phyloP scores from a whole-genome alignment of 1,284 basidiomycete species.

The Farysia itapuensis region DNA sequence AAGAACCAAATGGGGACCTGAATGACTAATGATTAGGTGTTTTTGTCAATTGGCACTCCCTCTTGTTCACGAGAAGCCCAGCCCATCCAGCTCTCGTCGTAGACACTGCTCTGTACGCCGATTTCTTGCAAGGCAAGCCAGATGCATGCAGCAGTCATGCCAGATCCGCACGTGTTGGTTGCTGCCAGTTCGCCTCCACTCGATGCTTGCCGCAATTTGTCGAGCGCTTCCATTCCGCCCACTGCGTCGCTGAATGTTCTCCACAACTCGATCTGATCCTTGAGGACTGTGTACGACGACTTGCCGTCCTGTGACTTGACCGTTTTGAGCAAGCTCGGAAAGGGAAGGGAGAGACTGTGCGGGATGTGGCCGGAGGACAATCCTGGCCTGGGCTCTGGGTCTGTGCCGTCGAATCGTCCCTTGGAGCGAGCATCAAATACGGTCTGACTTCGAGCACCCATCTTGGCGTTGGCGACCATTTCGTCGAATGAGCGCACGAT shows the following conservation, averaged over 20 bases:
- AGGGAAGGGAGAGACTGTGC: conserved; percentile 79
- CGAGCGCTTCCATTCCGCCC: conserved; percentile 60
- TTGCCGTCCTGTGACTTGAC: conserved; percentile 59
- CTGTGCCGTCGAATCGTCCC: conserved; percentile 74
- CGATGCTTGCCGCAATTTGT: conserved; percentile 52
- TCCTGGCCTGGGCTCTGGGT: conserved; percentile 85
- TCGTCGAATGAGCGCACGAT: conserved; percentile 75
- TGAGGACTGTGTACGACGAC: conserved; percentile 49
- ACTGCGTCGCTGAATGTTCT: conserved; percentile 69
- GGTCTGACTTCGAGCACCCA: conserved; percentile 67
- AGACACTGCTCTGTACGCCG: conserved; percentile 68
- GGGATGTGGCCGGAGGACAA: conserved; percentile 93
- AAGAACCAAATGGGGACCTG: too few relatives aligned
- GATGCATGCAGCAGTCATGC: conserved; percentile 92
- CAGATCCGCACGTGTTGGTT: conserved; percentile 63
- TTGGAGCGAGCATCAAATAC: conserved; percentile 84
- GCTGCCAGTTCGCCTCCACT: conserved; percentile 36
- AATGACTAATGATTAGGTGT: too few relatives aligned
- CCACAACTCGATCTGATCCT: conserved; percentile 56
- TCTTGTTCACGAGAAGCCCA: conserved; percentile 39
- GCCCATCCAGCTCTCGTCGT: conserved; percentile 69
- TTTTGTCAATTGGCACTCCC: conserved; percentile 35
- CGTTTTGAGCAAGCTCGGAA: conserved; percentile 71
- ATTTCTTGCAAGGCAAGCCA: conserved; percentile 81
- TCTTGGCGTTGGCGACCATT: conserved; percentile 72